Percentiles rank a stretch among this genome's conserved stretches.
phyloP scores from a whole-genome alignment of 257 asterid species.

The Solanum piurae region DNA sequence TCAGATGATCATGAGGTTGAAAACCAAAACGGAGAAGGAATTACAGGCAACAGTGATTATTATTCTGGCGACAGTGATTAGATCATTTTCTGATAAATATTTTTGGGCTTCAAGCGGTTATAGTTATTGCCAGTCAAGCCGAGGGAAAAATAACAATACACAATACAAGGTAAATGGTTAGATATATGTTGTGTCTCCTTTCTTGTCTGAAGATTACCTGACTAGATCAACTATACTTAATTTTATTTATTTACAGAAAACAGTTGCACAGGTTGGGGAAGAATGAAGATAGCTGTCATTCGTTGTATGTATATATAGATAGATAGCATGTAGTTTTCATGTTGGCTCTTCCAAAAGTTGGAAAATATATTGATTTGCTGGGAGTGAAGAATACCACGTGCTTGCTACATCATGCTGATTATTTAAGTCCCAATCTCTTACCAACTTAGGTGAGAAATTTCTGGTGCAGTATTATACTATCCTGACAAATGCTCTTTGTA shows the following conservation, averaged over 20 bases:
- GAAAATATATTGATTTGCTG: not conserved
- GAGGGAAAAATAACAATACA: not conserved
- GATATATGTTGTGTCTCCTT: not conserved
- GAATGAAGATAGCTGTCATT: not conserved
- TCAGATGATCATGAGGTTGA: constrained; percentile 2
- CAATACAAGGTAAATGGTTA: not conserved
- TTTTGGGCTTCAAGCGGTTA: not conserved
- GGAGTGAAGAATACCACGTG: not conserved
- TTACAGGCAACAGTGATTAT: constrained; percentile 1
- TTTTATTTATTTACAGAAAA: not conserved
- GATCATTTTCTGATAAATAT: not conserved
- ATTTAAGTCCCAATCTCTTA: not conserved
- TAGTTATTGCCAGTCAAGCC: not conserved
- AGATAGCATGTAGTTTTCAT: not conserved
- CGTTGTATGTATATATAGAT: not conserved
- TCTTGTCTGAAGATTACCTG: not conserved
- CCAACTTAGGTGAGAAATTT: not conserved
- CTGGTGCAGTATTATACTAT: not conserved
- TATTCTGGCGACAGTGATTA: constrained; percentile 36
- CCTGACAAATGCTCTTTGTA: not conserved
- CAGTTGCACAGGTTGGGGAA: not conserved
- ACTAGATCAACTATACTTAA: not conserved
- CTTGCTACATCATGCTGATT: not conserved
- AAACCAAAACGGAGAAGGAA: constrained; percentile 7
- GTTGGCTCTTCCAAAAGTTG: not conserved